These are phyloP conservation scores for Seiridium unicorne DNA, from an alignment of 2,329 filamentous ascomycete species.

Conservation along the genomic window DNA sequence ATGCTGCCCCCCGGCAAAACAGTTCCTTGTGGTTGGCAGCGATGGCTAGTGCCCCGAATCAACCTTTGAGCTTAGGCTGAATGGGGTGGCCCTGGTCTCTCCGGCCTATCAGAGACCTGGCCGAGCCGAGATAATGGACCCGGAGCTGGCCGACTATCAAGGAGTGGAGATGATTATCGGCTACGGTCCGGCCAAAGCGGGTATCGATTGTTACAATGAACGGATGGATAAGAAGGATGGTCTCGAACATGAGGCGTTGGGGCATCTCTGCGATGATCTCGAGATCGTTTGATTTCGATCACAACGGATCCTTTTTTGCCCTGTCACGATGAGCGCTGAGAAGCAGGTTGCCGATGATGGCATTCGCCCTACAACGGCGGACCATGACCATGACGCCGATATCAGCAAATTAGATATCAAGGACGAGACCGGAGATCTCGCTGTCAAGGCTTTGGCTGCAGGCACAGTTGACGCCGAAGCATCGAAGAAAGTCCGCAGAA, in stretches of 20 bases:
- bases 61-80: no score
- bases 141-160: constrained; percentile 4
- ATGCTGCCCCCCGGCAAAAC: no score
- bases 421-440: constrained; percentile 31
- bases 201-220: not conserved
- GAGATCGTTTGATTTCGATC: not conserved
- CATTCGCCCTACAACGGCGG: constrained; percentile 16
- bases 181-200: not conserved
- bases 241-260: not conserved
- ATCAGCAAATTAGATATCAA: constrained; percentile 20
- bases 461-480: constrained; percentile 19
- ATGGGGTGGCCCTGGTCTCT: no score
- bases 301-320: not conserved
- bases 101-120: no score
- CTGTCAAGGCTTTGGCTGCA: constrained; percentile 30
- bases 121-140: not conserved
- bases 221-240: not conserved
- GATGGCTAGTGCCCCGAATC: no score
- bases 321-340: not conserved
- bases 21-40: no score
- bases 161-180: not conserved
- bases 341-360: constrained; percentile 2
- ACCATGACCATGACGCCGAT: not conserved
- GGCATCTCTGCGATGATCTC: not conserved
- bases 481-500: constrained; percentile 18